Base-by-base conservation (phyloP, 148 eudicot genomes). In the Nyssa sinensis region DNA sequence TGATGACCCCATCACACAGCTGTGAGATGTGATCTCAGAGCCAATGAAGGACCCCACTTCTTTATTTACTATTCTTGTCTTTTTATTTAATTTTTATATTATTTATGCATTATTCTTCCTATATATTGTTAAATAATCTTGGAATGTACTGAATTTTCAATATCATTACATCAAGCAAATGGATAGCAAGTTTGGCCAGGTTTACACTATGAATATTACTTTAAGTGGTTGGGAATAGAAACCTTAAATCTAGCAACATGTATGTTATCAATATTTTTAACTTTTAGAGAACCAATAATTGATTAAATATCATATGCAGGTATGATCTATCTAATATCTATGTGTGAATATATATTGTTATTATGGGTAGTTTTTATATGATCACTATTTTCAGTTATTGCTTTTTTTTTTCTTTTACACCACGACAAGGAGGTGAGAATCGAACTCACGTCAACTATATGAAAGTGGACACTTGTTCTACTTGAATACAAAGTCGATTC, bases 21-120 rank as follows among this genome's bases (percentile, higher is more conserved):
- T 58, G 62, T 58, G 30, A 24, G 55, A 67, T 44, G 57, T 44
- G 58, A 67, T 67, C n/a, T n/a, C 57, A 68, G 47, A 29, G 37
- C 72, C 28, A 25, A 13, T 3, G 25, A 25, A 11, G 23, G 61
- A 51, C 39, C 61, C 39, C 60, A 28, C 59, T 68, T 68, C 16
- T 29, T 68, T 67, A 11, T 67, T 68, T 19, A 44, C 8, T 14
- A 37, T 12, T 24, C 5, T 14, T 67, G 31, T 28, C 23, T 35
- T 67, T 16, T 24, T 14, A 67, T 67, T n/a, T 23, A 39, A 21
- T 41, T 14, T 3, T 7, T 44, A 0, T 44, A 44, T 44, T 44
- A 44, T 44, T 44, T 44, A 44, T 44, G 51, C n/a, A 12, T 12
- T 44, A 11, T 44, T 44, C 17, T 44, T 44, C 51, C 9, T 19